phyloP scores from a whole-genome alignment of 148 eudicot genomes.

The Silene conica region DNA sequence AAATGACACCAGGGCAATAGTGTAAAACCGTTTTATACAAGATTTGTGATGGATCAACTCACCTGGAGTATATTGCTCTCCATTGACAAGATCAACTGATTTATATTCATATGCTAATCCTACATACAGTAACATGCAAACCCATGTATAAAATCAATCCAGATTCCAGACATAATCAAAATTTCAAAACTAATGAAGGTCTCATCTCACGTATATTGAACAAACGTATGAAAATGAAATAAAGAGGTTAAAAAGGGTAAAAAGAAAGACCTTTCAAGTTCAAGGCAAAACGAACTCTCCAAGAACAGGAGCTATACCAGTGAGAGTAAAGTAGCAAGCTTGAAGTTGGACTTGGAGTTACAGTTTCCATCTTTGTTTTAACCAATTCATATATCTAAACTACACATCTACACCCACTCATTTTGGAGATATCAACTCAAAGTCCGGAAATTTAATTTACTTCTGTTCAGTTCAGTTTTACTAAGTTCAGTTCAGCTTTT shows the following conservation, averaged over 20 bases:
- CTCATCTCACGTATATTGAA: too few species aligned
- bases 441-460: too few species aligned
- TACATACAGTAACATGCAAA: conserved; percentile 19
- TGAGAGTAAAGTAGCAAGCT: conserved; percentile 44
- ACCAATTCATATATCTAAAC: too few species aligned
- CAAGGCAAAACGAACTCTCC: conserved; percentile 63
- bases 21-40: too few species aligned
- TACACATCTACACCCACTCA: too few species aligned
- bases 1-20: too few species aligned
- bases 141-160: not conserved
- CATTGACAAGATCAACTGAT: conserved; percentile 40
- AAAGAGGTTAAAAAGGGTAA: too few species aligned
- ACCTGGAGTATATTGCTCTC: conserved; percentile 45
- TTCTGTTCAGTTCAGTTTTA: too few species aligned
- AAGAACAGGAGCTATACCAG: conserved; percentile 65
- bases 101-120: conserved; percentile 38
- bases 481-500: too few species aligned
- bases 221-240: too few species aligned
- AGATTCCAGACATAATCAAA: not conserved
- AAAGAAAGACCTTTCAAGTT: conserved; percentile 48
- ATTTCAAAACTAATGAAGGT: not conserved
- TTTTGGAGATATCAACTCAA: too few species aligned
- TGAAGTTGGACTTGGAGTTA: conserved; percentile 21
- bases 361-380: conserved; percentile 15
- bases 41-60: too few species aligned